Base-by-base conservation (phyloP, 257 asterid genomes). In the Fraxinus quadrangulata region DNA sequence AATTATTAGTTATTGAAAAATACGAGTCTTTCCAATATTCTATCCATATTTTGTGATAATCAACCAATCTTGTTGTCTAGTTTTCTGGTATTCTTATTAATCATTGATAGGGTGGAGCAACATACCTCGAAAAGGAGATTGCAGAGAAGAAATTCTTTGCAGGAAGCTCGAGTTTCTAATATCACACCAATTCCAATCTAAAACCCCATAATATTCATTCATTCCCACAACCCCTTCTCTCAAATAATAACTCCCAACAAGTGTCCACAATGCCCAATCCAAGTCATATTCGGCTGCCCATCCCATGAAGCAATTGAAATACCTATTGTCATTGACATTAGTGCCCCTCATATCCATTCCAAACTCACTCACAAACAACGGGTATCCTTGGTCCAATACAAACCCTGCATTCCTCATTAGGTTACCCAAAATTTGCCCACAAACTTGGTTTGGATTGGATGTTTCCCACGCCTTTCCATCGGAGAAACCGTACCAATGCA, bases 181-280 rank as follows among this genome's bases (percentile, higher is more conserved):
- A 0, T 78, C 82, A 68, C 89, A 82, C 99, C 99, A 96, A 84
- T 93, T 89, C 96, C 97, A 92, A 28, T 84, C 49, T 78, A 86
- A 86, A 79, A 96, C 84, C 26, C 99, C 98, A 73, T 92, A 96
- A 40, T 85, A 83, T 85, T 93, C 99, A 70, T 92, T 86, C 24
- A 67, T 5, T 36, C 97, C 98, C 78, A 82, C 81, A 1, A 84
- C 86, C 30, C 98, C 97, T 81, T 90, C 87, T 79, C 97, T 83
- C 30, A 85, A 39, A 71, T 92, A 96, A 61, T 96, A 92, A 76
- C 98, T 96, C 23, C 99, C 98, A 8, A 83, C 88, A 13, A 93
- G 92, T 73, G 94, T 87, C 99, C 99, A 93, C 66, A 92, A 39
- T 23, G 98, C 97, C 98, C 97, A 93, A 33, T 96, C 98, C 42